A percentile compares a stretch with the other conserved stretches of the same genome.
These are phyloP conservation scores for Athelia sp. DNA, from an alignment of 1,284 basidiomycete species.

Conservation along the genomic window DNA sequence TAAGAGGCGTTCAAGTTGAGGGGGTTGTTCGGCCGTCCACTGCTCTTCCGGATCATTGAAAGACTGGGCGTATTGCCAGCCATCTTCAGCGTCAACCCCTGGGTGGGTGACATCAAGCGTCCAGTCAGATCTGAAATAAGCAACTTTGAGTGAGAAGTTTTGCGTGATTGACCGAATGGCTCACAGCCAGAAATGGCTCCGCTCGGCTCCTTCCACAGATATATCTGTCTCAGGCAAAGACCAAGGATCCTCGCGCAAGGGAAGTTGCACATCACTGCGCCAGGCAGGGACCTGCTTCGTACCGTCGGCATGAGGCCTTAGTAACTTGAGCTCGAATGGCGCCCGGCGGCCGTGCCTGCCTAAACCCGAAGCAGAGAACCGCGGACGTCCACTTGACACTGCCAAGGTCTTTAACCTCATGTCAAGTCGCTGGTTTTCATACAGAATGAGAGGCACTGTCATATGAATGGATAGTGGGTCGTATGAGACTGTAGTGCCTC, in stretches of 20 bases:
- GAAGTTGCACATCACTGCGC: conserved; percentile 74
- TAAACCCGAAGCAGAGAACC: conserved; percentile 76
- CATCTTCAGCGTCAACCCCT: conserved; percentile 72
- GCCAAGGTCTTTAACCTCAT: conserved; percentile 80
- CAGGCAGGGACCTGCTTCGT: conserved; percentile 54
- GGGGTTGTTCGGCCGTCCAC: conserved; percentile 73
- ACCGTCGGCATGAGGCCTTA: conserved; percentile 48
- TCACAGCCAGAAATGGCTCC: conserved; percentile 84
- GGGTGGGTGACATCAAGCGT: conserved; percentile 84
- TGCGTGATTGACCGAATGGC: too few relatives aligned
- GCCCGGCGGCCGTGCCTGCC: conserved; percentile 62
- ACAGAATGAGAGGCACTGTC: conserved; percentile 72
- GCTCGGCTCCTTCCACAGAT: conserved; percentile 55
- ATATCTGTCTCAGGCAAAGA: conserved; percentile 54
- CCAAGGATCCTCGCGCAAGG: conserved; percentile 67
- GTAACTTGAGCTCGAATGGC: conserved; percentile 72
- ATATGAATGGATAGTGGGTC: conserved; percentile 82
- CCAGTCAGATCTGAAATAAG: conserved; percentile 74
- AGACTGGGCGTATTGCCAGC: conserved; percentile 85
- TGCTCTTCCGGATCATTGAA: conserved; percentile 72
- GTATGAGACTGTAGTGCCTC: conserved; percentile 55
- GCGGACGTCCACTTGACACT: conserved; percentile 72
- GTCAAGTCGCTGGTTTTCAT: conserved; percentile 81
- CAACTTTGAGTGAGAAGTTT: too few relatives aligned
- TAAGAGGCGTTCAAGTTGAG: conserved; percentile 66